These are phyloP conservation scores for Lipomyces kockii DNA, from an alignment of 805 yeast species.

Conservation along the genomic window DNA sequence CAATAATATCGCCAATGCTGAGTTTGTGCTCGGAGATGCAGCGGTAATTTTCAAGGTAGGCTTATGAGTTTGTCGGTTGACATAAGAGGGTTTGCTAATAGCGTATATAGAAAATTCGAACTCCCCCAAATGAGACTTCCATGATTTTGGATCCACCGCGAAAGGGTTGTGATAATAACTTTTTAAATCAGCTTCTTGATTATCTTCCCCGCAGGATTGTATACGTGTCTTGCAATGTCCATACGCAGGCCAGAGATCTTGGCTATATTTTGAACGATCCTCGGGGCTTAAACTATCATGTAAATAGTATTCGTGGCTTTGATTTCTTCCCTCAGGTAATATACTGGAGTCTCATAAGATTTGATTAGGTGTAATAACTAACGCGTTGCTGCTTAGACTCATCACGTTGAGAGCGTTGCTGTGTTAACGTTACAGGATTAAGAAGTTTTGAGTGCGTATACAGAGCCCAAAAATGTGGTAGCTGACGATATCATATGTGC, in stretches of 20 bases:
- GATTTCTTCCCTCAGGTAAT: conserved; percentile 85
- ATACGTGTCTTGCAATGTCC: conserved; percentile 97
- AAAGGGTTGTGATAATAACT: conserved; percentile 91
- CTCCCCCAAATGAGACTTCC: conserved; percentile 77
- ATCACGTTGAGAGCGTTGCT: conserved; percentile 88
- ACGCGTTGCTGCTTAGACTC: conserved; percentile 52
- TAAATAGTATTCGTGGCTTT: conserved; percentile 89
- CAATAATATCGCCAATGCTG: conserved; percentile 77
- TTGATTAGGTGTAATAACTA: not conserved
- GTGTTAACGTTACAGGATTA: conserved; percentile 52
- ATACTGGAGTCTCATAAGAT: not conserved
- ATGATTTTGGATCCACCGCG: conserved; percentile 97
- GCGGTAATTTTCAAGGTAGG: conserved; percentile 72
- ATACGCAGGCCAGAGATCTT: conserved; percentile 93
- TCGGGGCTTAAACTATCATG: conserved; percentile 58
- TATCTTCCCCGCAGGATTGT: conserved; percentile 86
- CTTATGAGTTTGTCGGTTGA: conserved; percentile 5
- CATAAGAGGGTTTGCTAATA: not conserved
- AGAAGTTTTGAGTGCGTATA: not conserved
- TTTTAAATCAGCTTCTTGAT: conserved; percentile 80
- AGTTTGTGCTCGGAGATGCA: conserved; percentile 89
- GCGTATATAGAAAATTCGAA: conserved; percentile 53
- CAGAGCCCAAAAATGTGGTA: too few relatives aligned
- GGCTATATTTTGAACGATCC: conserved; percentile 78
- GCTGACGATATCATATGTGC: too few relatives aligned